Conservation (phyloP, 2,329 filamentous ascomycete species). For the Fusarium annulatum region DNA sequence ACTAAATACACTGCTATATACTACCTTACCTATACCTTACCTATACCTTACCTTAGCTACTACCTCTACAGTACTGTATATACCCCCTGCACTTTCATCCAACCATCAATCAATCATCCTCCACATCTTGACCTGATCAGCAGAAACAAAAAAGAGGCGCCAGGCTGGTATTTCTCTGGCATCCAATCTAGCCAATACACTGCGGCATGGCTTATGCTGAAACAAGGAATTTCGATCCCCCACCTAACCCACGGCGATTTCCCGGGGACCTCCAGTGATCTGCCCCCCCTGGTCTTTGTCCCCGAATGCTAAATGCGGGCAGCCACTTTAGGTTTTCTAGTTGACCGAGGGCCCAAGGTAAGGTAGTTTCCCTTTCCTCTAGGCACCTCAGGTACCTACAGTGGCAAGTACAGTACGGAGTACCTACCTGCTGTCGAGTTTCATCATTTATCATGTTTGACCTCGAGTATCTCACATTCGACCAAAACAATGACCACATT, state of each 20-base stretch:
- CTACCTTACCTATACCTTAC: background rate
- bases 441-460: conserved; percentile 35
- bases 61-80: background rate
- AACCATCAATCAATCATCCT: background rate
- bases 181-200: background rate
- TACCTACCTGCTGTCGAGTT: background rate
- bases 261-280: conserved; percentile 5
- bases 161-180: background rate
- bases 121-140: background rate
- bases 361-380: background rate
- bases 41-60: background rate
- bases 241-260: conserved; percentile 29
- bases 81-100: background rate
- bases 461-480: conserved; percentile 22
- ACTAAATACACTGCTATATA: background rate
- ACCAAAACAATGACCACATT: conserved; percentile 8
- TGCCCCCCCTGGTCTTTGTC: background rate
- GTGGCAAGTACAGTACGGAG: background rate
- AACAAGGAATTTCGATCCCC: conserved; percentile 5
- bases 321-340: conserved; percentile 20
- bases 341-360: background rate
- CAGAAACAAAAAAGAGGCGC: background rate
- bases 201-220: conserved; percentile 5
- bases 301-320: conserved; percentile 18
- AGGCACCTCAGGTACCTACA: background rate